These are phyloP conservation scores for Mortierella alpina DNA, from an alignment of 192 early-diverging fungal genomes.

Conservation along the genomic window DNA sequence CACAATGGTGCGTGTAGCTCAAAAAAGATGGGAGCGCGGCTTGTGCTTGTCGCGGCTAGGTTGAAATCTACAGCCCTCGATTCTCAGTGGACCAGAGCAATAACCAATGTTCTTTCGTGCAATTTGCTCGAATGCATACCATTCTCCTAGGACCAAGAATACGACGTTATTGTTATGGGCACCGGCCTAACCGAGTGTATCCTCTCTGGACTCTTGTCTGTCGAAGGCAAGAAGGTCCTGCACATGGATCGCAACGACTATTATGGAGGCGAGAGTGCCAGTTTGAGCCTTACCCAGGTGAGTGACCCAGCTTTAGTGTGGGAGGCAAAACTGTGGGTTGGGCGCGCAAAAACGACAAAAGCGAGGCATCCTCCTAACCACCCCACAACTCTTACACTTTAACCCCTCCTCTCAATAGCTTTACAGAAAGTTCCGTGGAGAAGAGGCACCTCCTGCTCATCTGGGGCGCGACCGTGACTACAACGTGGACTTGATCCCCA, in stretches of 20 bases:
- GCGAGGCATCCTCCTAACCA: neutral
- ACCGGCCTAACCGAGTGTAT: slow-evolving; percentile 93
- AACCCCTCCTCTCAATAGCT: slow-evolving; percentile 54
- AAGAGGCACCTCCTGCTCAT: slow-evolving; percentile 57
- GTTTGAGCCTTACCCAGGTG: slow-evolving; percentile 96
- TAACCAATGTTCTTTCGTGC: too few relatives aligned
- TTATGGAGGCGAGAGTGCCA: slow-evolving; percentile 97
- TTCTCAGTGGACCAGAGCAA: too few relatives aligned
- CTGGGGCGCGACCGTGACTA: slow-evolving; percentile 89
- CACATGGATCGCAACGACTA: slow-evolving; percentile 97
- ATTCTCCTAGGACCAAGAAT: slow-evolving; percentile 78
- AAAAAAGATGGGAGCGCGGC: too few relatives aligned
- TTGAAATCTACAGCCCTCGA: too few relatives aligned
- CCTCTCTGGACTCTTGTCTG: slow-evolving; percentile 86
- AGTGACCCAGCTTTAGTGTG: neutral
- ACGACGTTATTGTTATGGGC: slow-evolving; percentile 90
- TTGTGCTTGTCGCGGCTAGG: too few relatives aligned
- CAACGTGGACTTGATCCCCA: slow-evolving; percentile 98
- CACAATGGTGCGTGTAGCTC: too few relatives aligned
- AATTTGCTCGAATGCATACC: neutral
- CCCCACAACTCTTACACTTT: neutral
- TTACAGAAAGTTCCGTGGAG: slow-evolving; percentile 75
- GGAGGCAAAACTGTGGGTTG: neutral
- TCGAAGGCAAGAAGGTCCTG: slow-evolving; percentile 93
- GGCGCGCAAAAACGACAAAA: neutral